A percentile compares a stretch with the other conserved stretches of the same genome.
Evolutionary conservation across 225 moss, liverwort and hornwort species (phyloP).

Genomic region (Pseudisothecium myosuroides): DNA sequence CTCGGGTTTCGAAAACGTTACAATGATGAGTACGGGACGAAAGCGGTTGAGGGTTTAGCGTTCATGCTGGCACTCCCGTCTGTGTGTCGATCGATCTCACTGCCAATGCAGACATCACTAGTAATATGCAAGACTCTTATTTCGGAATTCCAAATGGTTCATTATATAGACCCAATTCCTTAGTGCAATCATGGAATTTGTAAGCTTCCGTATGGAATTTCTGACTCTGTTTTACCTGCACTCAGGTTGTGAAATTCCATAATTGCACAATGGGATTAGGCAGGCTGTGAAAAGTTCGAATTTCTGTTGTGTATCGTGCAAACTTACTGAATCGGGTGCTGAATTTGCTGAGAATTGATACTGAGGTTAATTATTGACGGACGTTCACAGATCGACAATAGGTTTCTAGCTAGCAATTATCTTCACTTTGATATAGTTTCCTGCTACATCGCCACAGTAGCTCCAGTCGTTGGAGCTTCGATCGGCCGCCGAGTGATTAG

Average conservation of each 20-base stretch:
- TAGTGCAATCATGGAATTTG: too few species aligned
- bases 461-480: not conserved
- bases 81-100: not conserved
- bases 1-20: not conserved
- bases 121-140: not conserved
- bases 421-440: not conserved
- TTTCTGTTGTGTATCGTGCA: not conserved
- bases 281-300: not conserved
- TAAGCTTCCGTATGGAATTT: not conserved
- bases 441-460: not conserved
- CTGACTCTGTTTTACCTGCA: not conserved
- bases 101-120: not conserved
- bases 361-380: not conserved
- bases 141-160: not conserved
- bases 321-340: not conserved
- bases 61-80: not conserved
- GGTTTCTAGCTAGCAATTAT: not conserved
- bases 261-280: not conserved
- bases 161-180: not conserved
- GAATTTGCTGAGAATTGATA: not conserved
- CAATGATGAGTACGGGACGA: not conserved
- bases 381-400: not conserved
- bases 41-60: not conserved
- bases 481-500: not conserved
- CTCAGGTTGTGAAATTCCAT: not conserved